Base-by-base conservation (phyloP, 305 asterid species). In the Fraxinus dipetala region DNA sequence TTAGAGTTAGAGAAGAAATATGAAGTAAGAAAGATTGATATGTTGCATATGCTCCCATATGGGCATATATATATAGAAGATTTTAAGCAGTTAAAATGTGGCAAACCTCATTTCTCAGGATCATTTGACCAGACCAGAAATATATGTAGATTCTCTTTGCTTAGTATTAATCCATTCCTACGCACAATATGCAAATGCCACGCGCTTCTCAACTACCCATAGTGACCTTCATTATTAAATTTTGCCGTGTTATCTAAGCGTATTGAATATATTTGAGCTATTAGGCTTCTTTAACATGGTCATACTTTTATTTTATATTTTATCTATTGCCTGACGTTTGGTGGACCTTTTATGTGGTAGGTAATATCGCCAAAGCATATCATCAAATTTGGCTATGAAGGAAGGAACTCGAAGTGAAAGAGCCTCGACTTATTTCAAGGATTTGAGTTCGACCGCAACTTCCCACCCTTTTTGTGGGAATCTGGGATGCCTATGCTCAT, bases 41-140 rank as follows among this genome's bases (percentile, higher is more conserved):
- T 35, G 36, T 70, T 70, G 75, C 22, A 22, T 54, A 54, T 54
- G 65, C 65, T 54, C 22, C 40, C 34, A 70, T 31, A 70, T 70
- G 75, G 75, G 30, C 35, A 10, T 43, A 67, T 67, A 48, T 75
- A 85, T 87, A 77, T 83, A 87, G 82, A 87, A 85, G 80, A 72
- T 80, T 63, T 81, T 77, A 77, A 74, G 86, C 73, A 3, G 75
- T 26, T 45, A 83, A 81, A 81, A 82, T 54, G 80, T 3, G 79
- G 11, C 3, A n/a, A 54, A 54, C 24, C 22, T 54, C 63, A 54
- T 54, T 24, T 54, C 72, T 14, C 76, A 73, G 51, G 77, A 24
- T 48, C 74, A 78, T 80, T 54, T 86, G 51, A 43, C 16, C 51
- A 43, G 82, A 82, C 82, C 79, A 74, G 56, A 28, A 59, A 56